These are phyloP conservation scores for Thielaviopsis punctulata DNA, from an alignment of 2,329 filamentous ascomycete genomes.

Conservation along the genomic window DNA sequence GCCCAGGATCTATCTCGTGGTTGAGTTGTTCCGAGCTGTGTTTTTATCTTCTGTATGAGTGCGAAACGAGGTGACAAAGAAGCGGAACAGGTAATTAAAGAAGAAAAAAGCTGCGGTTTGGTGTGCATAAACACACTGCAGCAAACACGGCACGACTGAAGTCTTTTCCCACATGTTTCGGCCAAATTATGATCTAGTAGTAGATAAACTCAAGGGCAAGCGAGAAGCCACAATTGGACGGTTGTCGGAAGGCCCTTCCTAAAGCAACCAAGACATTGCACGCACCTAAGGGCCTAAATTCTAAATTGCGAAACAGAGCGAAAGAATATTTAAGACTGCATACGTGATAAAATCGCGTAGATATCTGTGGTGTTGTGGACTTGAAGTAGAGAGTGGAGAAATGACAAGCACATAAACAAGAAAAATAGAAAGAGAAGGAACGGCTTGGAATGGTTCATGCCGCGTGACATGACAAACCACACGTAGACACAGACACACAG, in stretches of 20 bases:
- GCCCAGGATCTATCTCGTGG: not conserved
- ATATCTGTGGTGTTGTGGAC: not conserved
- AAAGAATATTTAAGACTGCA: no score
- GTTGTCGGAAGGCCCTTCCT: not conserved
- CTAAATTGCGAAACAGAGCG: no score
- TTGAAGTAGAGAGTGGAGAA: not conserved
- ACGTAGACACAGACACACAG: not conserved
- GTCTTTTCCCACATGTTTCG: not conserved
- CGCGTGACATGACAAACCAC: not conserved
- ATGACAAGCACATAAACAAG: not conserved
- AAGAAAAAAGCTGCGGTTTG: not conserved
- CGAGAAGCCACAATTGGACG: not conserved
- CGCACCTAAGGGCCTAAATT: not conserved
- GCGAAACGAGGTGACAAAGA: not conserved
- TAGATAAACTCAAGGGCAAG: not conserved
- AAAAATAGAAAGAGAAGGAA: not conserved
- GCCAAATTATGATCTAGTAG: not conserved
- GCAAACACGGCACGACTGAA: not conserved
- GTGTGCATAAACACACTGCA: not conserved
- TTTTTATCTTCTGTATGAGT: not conserved
- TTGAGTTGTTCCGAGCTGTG: not conserved
- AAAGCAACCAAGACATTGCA: not conserved
- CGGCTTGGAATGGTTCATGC: not conserved
- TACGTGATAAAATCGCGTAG: no score
- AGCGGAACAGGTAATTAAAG: not conserved